phyloP scores from a whole-genome alignment of 257 asterid species.

The Jaltomata sinuosa region DNA sequence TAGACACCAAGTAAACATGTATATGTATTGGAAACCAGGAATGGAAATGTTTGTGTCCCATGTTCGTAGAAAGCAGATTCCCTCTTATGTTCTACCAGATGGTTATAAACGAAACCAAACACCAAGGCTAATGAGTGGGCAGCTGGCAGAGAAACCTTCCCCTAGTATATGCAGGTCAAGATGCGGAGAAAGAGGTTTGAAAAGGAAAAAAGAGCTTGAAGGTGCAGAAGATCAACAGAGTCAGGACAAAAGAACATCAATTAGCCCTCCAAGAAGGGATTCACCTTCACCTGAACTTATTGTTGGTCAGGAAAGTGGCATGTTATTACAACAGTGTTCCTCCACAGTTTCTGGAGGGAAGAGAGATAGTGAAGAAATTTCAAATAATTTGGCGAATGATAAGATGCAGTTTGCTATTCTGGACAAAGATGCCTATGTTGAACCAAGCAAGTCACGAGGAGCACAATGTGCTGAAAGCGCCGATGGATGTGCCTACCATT shows the following conservation, averaged over 20 bases:
- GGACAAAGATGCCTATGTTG: conserved; percentile 4
- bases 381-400: background rate
- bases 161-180: conserved; percentile 28
- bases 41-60: conserved; percentile 90
- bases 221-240: conserved; percentile 30
- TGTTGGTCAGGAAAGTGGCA: conserved; percentile 22
- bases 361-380: background rate
- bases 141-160: conserved; percentile 25
- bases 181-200: conserved; percentile 6
- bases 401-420: conserved; percentile 7
- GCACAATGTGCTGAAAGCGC: conserved; percentile 14
- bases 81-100: conserved; percentile 69
- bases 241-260: conserved; percentile 41
- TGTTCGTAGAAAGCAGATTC: conserved; percentile 86
- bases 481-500: conserved; percentile 16
- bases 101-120: conserved; percentile 65
- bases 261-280: conserved; percentile 51
- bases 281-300: conserved; percentile 51
- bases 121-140: conserved; percentile 35
- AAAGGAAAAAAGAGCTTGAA: conserved; percentile 36
- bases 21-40: conserved; percentile 81
- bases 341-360: conserved; percentile 9
- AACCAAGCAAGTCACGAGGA: conserved; percentile 3
- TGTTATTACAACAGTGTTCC: conserved; percentile 19
- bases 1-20: conserved; percentile 65